Evolutionary conservation across 306 rosid species (phyloP).

Genomic region (Cyamopsis tetragonoloba): DNA sequence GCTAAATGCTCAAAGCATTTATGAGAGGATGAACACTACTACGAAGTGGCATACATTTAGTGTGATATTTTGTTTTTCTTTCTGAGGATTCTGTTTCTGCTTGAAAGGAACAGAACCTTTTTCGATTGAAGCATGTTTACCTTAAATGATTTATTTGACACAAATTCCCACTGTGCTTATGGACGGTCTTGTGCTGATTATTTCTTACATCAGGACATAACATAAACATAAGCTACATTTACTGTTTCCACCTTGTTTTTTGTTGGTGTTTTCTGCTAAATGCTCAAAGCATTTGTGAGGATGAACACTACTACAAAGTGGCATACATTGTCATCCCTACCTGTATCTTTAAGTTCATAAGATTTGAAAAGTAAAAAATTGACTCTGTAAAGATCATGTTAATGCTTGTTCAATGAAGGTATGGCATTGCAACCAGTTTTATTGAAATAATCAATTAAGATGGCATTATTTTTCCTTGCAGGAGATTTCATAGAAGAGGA

Average conservation of each 20-base stretch:
- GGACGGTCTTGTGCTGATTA: slow-evolving; percentile 47
- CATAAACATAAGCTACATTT: slow-evolving; percentile 48
- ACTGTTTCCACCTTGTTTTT: slow-evolving; percentile 20
- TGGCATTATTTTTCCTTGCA: not conserved
- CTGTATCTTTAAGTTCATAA: not conserved
- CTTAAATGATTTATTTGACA: too few relatives aligned
- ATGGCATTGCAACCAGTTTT: too few relatives aligned
- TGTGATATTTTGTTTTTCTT: too few relatives aligned
- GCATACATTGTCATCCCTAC: slow-evolving; percentile 26
- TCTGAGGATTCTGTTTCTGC: too few relatives aligned
- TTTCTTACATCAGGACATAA: slow-evolving; percentile 38
- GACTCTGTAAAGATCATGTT: too few relatives aligned
- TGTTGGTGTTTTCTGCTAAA: not conserved
- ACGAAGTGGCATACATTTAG: slow-evolving; percentile 28
- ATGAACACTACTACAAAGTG: not conserved
- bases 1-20: not conserved
- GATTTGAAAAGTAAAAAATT: too few relatives aligned
- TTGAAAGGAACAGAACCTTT: too few relatives aligned
- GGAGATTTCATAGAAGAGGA: not conserved
- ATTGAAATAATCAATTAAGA: not conserved
- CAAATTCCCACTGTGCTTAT: slow-evolving; percentile 35
- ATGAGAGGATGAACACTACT: not conserved
- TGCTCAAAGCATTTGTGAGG: not conserved
- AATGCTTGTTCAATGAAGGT: too few relatives aligned
- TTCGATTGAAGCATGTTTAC: too few relatives aligned